Evolutionary conservation across 208 protist genomes (phyloP).

Genomic region (Sergeia podlipaevii): DNA sequence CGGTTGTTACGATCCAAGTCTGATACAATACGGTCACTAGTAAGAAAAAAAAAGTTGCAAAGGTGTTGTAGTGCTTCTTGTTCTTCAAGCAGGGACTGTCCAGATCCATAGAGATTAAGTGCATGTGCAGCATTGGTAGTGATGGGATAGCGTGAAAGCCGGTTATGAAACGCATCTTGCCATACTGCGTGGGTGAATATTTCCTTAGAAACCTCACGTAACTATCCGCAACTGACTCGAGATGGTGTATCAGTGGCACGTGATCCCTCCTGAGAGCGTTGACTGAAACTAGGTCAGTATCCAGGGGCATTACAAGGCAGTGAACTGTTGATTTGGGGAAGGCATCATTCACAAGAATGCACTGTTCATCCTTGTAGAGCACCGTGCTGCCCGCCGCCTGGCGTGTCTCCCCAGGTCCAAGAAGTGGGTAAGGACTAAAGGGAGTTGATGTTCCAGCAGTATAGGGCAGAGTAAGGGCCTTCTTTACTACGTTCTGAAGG

Average conservation of each 20-base stretch:
- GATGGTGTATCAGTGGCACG: constrained; percentile 48
- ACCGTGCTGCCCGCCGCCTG: constrained; percentile 36
- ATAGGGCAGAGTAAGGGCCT: constrained; percentile 23
- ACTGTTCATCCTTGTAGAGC: constrained; percentile 72
- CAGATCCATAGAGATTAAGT: constrained; percentile 79
- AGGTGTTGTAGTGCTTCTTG: constrained; percentile 91
- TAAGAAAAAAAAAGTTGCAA: constrained; percentile 88
- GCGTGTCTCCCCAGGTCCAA: constrained; percentile 20
- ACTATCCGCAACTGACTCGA: constrained; percentile 41
- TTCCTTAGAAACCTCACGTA: constrained; percentile 54
- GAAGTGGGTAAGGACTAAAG: constrained; percentile 45
- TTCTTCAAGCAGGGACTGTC: constrained; percentile 73
- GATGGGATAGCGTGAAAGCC: constrained; percentile 88
- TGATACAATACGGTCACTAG: constrained; percentile 41
- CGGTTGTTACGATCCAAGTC: constrained; percentile 58
- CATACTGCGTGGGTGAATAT: constrained; percentile 10
- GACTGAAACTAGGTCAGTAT: constrained; percentile 53
- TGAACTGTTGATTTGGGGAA: constrained; percentile 86
- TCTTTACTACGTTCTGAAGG: constrained; percentile 63
- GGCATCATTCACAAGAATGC: constrained; percentile 79
- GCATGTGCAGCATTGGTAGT: constrained; percentile 83
- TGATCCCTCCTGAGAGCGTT: constrained; percentile 48
- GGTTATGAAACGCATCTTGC: constrained; percentile 41
- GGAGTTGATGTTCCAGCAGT: constrained; percentile 16
- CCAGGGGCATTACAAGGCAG: constrained; percentile 78